These are phyloP conservation scores for Knoxdaviesia capensis DNA, from an alignment of 2,329 filamentous ascomycete species.

Conservation along the genomic window DNA sequence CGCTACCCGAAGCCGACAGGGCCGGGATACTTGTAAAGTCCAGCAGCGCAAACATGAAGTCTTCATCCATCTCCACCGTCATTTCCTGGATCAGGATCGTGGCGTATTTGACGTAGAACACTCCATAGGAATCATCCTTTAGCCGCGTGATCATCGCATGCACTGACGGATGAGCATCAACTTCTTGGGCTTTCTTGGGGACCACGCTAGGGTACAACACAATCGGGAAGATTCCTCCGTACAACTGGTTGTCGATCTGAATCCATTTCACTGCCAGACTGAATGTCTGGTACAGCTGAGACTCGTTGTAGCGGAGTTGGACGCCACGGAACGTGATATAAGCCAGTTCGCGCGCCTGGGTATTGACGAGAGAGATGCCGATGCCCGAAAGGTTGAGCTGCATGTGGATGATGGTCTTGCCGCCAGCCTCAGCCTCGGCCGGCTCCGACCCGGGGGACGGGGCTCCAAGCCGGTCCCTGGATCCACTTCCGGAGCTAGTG, in stretches of 20 bases:
- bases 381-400: constrained; percentile 78
- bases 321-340: constrained; percentile 89
- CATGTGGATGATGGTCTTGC: constrained; percentile 58
- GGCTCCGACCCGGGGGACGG: constrained; percentile 54
- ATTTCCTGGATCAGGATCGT: constrained; percentile 89
- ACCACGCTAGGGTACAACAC: constrained; percentile 94
- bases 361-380: constrained; percentile 83
- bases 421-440: constrained; percentile 69
- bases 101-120: constrained; percentile 96
- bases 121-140: constrained; percentile 96
- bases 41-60: constrained; percentile 89
- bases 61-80: constrained; percentile 93
- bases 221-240: constrained; percentile 95
- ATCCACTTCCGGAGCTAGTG: background rate
- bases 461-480: background rate
- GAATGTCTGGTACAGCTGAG: constrained; percentile 79
- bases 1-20: constrained; percentile 39
- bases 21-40: constrained; percentile 85
- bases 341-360: constrained; percentile 75
- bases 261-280: constrained; percentile 94
- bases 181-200: constrained; percentile 88
- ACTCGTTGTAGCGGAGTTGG: constrained; percentile 79
- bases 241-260: constrained; percentile 95
- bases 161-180: constrained; percentile 87
- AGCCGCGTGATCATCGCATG: constrained; percentile 82